Conservation (phyloP, 257 asterid species). For the Capsicum chinense region DNA sequence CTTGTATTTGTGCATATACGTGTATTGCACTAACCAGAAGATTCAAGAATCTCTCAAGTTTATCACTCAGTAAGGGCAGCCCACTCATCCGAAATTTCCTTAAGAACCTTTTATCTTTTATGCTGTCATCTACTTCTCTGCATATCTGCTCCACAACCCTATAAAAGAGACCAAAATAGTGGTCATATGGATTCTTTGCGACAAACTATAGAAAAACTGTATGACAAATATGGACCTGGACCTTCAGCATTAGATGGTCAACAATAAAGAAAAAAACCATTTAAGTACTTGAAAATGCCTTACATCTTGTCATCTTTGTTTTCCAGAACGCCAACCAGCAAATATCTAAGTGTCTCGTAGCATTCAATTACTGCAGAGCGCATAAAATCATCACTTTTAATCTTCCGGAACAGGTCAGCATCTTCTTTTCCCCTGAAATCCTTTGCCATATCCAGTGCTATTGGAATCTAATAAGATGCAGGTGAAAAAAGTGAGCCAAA, state of each 20-base stretch:
- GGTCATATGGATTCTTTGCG: conserved; percentile 35
- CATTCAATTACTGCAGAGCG: conserved; percentile 84
- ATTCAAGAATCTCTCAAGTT: conserved; percentile 70
- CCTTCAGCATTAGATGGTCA: not conserved
- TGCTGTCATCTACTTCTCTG: conserved; percentile 70
- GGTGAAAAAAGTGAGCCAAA: conserved; percentile 38
- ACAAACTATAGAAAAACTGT: conserved; percentile 4
- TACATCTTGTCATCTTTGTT: conserved; percentile 70
- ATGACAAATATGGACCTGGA: not conserved
- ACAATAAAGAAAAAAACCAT: conserved; percentile 26
- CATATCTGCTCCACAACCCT: conserved; percentile 72
- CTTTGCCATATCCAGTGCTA: conserved; percentile 98
- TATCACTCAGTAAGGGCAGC: conserved; percentile 71
- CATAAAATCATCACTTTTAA: conserved; percentile 83
- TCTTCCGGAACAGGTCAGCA: conserved; percentile 86
- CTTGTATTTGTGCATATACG: conserved; percentile 11
- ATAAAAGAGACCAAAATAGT: conserved; percentile 36
- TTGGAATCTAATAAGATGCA: conserved; percentile 75
- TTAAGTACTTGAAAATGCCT: conserved; percentile 41
- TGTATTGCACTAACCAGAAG: conserved; percentile 60
- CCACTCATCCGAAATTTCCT: conserved; percentile 73
- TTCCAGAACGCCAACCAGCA: conserved; percentile 67
- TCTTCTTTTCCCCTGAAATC: conserved; percentile 83
- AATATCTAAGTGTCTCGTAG: conserved; percentile 76
- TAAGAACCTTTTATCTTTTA: conserved; percentile 54